Percentiles rank a stretch among this genome's conserved stretches.
phyloP scores from a whole-genome alignment of 495 filamentous ascomycete genomes.

The Aspergillus panamensis region DNA sequence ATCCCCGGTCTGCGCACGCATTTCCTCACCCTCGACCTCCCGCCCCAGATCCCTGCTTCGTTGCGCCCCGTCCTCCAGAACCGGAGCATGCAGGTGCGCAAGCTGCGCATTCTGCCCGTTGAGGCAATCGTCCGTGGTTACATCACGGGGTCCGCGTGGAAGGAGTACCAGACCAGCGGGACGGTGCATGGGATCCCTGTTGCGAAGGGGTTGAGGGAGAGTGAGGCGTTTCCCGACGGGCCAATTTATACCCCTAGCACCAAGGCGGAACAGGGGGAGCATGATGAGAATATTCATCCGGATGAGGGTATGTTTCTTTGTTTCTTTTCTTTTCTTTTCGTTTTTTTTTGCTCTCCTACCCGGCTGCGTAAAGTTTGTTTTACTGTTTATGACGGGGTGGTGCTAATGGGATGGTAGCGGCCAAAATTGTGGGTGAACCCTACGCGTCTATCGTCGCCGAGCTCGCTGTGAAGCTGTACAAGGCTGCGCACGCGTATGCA shows the following conservation, averaged over 20 bases:
- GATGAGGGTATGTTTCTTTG: conserved; percentile 48
- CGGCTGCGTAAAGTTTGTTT: neutral
- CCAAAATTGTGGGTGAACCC: conserved; percentile 64
- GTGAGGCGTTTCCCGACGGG: conserved; percentile 62
- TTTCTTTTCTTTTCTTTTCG: conserved; percentile 3
- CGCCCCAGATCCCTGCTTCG: conserved; percentile 47
- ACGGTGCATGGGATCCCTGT: conserved; percentile 79
- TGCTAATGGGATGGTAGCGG: conserved; percentile 37
- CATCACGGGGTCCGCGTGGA: conserved; percentile 91
- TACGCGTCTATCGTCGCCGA: conserved; percentile 73
- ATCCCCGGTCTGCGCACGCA: conserved; percentile 72
- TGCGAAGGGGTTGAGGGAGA: conserved; percentile 64
- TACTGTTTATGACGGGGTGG: neutral
- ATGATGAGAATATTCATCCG: conserved; percentile 90
- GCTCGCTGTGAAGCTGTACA: conserved; percentile 70
- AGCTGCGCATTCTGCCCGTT: conserved; percentile 75
- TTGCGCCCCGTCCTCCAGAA: conserved; percentile 55
- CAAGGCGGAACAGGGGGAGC: conserved; percentile 77
- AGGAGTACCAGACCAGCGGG: conserved; percentile 66
- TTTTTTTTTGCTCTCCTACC: conserved; percentile 1
- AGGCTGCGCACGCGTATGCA: conserved; percentile 69
- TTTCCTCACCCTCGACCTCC: conserved; percentile 67
- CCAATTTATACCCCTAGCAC: conserved; percentile 88
- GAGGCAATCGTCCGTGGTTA: conserved; percentile 93
- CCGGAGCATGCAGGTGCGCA: conserved; percentile 80